Evolutionary conservation across 2,329 filamentous ascomycete species (phyloP).

Genomic region (Cladosporium sp.): DNA sequence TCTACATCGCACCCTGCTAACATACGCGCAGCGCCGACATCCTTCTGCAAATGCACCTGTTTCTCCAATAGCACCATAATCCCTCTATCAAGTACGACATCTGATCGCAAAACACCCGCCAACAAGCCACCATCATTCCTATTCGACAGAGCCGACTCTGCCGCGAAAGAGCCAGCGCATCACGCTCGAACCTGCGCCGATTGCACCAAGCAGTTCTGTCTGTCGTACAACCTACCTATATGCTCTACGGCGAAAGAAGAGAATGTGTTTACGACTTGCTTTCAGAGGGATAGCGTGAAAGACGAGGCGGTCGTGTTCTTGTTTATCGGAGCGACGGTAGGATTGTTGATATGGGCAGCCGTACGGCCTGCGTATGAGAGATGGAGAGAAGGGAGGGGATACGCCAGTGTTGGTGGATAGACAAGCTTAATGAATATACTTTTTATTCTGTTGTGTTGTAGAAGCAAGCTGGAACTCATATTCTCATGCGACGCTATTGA

Average conservation of each 20-base stretch:
- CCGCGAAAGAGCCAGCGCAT: constrained; percentile 28
- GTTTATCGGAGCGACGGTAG: constrained; percentile 65
- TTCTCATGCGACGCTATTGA: not conserved
- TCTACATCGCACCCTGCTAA: not conserved
- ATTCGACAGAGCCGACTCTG: constrained; percentile 30
- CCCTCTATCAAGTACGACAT: constrained; percentile 53
- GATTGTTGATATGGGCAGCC: constrained; percentile 62
- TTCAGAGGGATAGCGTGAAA: constrained; percentile 68
- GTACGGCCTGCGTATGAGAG: constrained; percentile 61
- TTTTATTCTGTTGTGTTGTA: not conserved
- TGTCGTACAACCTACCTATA: constrained; percentile 62
- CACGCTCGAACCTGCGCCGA: constrained; percentile 60
- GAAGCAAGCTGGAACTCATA: not conserved
- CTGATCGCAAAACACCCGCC: constrained; percentile 27
- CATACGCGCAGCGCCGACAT: constrained; percentile 52
- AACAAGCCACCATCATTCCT: constrained; percentile 14
- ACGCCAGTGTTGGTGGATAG: constrained; percentile 7
- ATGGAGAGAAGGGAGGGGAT: constrained; percentile 39
- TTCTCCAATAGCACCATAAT: constrained; percentile 69
- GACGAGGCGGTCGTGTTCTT: constrained; percentile 67
- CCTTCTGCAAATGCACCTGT: constrained; percentile 74
- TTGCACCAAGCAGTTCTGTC: constrained; percentile 68
- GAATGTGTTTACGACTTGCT: constrained; percentile 67
- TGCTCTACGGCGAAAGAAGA: constrained; percentile 66
- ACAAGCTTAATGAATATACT: not conserved